Percentiles rank a stretch among this genome's conserved stretches.
phyloP scores from a whole-genome alignment of 768 basidiomycete species.

The Mycena albidolilacea region DNA sequence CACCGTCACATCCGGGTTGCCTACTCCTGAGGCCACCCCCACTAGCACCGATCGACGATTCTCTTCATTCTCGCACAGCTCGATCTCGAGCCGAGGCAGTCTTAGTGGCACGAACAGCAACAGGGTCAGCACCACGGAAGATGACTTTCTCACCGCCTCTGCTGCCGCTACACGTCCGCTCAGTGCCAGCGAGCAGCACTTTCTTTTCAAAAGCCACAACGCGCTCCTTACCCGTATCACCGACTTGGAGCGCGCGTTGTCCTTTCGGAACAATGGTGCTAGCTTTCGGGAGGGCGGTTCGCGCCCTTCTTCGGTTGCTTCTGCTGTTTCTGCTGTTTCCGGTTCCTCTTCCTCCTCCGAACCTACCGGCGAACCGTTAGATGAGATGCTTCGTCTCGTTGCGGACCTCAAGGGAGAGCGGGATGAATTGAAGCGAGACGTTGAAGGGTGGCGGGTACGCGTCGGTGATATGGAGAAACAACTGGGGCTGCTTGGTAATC shows the following conservation, averaged over 20 bases:
- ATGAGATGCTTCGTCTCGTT: slow-evolving; percentile 84
- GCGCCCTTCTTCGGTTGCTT: slow-evolving; percentile 66
- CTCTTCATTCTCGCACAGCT: slow-evolving; percentile 72
- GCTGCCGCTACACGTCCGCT: slow-evolving; percentile 61
- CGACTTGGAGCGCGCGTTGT: slow-evolving; percentile 82
- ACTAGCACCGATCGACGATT: slow-evolving; percentile 63
- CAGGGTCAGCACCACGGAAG: slow-evolving; percentile 47
- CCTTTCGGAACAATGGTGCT: slow-evolving; percentile 56
- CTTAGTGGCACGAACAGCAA: slow-evolving; percentile 50
- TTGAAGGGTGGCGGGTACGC: slow-evolving; percentile 88
- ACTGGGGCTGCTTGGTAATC: slow-evolving; percentile 71
- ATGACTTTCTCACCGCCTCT: slow-evolving; percentile 55
- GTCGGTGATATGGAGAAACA: slow-evolving; percentile 85
- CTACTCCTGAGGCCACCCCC: slow-evolving; percentile 85
- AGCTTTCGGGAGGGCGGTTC: slow-evolving; percentile 53
- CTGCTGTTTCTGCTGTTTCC: slow-evolving; percentile 54
- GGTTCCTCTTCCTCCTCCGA: slow-evolving; percentile 51
- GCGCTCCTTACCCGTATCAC: slow-evolving; percentile 86
- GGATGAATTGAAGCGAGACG: slow-evolving; percentile 90
- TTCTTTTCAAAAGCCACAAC: slow-evolving; percentile 88
- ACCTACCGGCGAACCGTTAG: slow-evolving; percentile 67
- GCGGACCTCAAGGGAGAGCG: slow-evolving; percentile 89
- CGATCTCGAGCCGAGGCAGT: slow-evolving; percentile 42
- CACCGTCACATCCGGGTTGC: slow-evolving; percentile 62
- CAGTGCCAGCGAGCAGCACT: slow-evolving; percentile 84